phyloP scores from a whole-genome alignment of 768 basidiomycete genomes.

The Collybiopsis luxurians region DNA sequence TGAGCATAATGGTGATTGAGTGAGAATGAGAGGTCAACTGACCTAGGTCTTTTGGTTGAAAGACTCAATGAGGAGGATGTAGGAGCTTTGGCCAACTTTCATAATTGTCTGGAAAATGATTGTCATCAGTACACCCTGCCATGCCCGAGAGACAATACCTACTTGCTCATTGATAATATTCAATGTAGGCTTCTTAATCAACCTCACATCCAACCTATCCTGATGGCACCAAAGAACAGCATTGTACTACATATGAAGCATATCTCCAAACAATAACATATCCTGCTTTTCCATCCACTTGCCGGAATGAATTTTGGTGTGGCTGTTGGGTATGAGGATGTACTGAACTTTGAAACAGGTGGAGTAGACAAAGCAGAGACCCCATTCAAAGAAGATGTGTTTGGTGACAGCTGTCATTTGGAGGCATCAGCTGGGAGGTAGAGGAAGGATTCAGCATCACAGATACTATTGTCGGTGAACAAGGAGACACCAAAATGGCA shows the following conservation, averaged over 20 bases:
- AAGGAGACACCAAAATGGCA: constrained; percentile 80
- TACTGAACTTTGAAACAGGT: constrained; percentile 89
- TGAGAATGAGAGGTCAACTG: too few relatives aligned
- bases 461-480: constrained; percentile 86
- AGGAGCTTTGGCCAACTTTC: constrained; percentile 73
- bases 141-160: too few relatives aligned
- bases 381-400: constrained; percentile 79
- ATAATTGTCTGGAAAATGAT: constrained; percentile 42
- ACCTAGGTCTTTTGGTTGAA: constrained; percentile 87
- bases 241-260: constrained; percentile 81
- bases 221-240: constrained; percentile 74
- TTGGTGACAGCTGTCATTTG: constrained; percentile 80
- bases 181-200: constrained; percentile 84
- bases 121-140: too few relatives aligned
- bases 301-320: constrained; percentile 61
- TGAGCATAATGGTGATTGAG: too few relatives aligned
- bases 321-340: constrained; percentile 61
- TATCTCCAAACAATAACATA: constrained; percentile 87
- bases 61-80: constrained; percentile 84
- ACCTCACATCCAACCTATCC: constrained; percentile 73
- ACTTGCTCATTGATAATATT: constrained; percentile 84
- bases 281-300: constrained; percentile 70
- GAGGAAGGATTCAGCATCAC: constrained; percentile 73
- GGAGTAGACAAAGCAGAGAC: constrained; percentile 84
- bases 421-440: constrained; percentile 87